Evolutionary conservation across 257 asterid genomes (phyloP).

Genomic region (Solanum boliviense): DNA sequence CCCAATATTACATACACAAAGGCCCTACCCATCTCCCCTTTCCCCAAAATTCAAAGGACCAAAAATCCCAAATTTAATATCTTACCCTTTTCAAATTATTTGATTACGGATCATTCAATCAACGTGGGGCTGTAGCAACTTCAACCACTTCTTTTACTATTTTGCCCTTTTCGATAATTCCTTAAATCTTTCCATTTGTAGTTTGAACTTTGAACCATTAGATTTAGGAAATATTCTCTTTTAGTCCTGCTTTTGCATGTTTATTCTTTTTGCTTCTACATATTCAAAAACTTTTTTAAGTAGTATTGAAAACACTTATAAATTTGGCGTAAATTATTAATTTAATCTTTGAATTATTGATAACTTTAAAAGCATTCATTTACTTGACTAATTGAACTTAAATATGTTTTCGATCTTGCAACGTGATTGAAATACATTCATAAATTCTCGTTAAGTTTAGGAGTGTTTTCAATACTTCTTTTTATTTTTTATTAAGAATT

Average conservation of each 20-base stretch:
- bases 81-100: neutral
- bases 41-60: neutral
- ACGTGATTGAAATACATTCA: too few species aligned
- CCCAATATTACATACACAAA: slow-evolving; percentile 86
- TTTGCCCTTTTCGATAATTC: neutral
- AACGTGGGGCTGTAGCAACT: neutral
- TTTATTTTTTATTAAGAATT: too few species aligned
- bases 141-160: neutral
- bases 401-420: too few species aligned
- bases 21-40: slow-evolving; percentile 72
- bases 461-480: too few species aligned
- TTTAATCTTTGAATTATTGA: too few species aligned
- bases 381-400: too few species aligned
- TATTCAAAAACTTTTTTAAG: neutral
- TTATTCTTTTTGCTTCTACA: neutral
- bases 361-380: too few species aligned
- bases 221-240: neutral
- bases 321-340: neutral
- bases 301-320: too few species aligned
- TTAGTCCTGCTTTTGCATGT: neutral
- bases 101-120: neutral
- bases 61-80: neutral
- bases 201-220: neutral
- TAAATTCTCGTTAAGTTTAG: too few species aligned
- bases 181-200: neutral